A percentile compares a stretch with the other conserved stretches of the same genome.
Evolutionary conservation across 2,329 filamentous ascomycete genomes (phyloP).

Genomic region (Fusarium incarnatum): DNA sequence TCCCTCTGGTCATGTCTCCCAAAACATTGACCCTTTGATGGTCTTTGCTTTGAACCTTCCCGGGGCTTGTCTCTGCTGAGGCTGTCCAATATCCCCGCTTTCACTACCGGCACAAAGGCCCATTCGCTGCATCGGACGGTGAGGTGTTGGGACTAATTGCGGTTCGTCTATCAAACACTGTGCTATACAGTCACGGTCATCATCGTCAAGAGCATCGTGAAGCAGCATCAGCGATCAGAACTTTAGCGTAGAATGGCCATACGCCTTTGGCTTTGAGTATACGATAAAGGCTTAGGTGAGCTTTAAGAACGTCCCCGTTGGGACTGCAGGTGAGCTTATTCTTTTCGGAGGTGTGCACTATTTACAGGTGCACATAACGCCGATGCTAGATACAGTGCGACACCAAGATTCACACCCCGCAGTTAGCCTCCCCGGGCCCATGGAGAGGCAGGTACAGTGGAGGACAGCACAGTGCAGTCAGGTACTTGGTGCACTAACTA

Average conservation of each 20-base stretch:
- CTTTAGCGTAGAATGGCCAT: background rate
- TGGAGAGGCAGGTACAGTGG: background rate
- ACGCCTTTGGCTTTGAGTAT: background rate
- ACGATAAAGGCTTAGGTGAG: conserved; percentile 32
- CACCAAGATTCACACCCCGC: background rate
- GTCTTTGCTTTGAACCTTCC: conserved; percentile 10
- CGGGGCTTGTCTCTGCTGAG: conserved; percentile 21
- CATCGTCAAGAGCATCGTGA: background rate
- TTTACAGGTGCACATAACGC: conserved; percentile 16
- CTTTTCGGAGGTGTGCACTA: conserved; percentile 28
- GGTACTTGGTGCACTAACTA: conserved; percentile 33
- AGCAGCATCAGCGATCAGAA: background rate
- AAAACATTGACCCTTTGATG: conserved; percentile 25
- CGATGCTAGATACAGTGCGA: conserved; percentile 21
- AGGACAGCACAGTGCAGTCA: background rate
- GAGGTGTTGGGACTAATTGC: conserved; percentile 19
- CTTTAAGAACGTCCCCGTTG: conserved; percentile 9
- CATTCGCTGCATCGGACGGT: conserved; percentile 18
- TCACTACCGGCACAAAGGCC: conserved; percentile 29
- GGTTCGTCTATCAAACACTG: conserved; percentile 24
- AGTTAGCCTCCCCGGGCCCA: background rate
- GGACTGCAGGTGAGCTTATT: conserved; percentile 36
- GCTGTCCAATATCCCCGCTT: conserved; percentile 19
- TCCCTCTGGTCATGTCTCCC: conserved; percentile 20
- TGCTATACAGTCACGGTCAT: conserved; percentile 27